Evolutionary conservation across 2,329 filamentous ascomycete genomes (phyloP).

Genomic region (Colletotrichum sojae): DNA sequence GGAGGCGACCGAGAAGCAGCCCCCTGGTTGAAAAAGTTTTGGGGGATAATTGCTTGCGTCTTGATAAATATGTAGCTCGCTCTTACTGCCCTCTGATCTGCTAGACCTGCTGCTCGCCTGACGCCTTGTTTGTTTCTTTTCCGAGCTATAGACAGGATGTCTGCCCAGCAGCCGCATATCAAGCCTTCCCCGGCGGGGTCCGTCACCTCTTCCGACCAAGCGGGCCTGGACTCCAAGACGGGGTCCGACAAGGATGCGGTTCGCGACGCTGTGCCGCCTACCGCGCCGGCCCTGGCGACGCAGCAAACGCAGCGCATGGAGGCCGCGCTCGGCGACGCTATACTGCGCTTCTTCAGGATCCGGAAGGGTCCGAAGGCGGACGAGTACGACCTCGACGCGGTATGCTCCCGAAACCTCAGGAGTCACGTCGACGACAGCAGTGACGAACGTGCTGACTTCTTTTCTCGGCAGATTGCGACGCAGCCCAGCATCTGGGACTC

Average conservation of each 20-base stretch:
- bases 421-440: constrained; percentile 34
- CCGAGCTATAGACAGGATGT: constrained; percentile 14
- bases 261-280: constrained; percentile 6
- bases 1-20: constrained; percentile 3
- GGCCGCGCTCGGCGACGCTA: constrained; percentile 49
- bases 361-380: constrained; percentile 48
- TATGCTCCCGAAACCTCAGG: constrained; percentile 26
- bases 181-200: constrained; percentile 25
- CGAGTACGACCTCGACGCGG: constrained; percentile 49
- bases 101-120: background rate
- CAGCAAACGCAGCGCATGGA: constrained; percentile 49
- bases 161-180: constrained; percentile 17
- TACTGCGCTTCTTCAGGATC: constrained; percentile 51
- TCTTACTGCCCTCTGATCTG: background rate
- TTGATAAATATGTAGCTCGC: constrained; percentile 8
- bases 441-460: background rate
- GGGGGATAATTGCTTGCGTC: background rate
- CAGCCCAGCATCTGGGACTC: constrained; percentile 56
- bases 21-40: constrained; percentile 2
- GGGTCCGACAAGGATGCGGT: constrained; percentile 3
- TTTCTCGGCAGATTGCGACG: constrained; percentile 47
- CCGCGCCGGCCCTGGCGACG: constrained; percentile 45
- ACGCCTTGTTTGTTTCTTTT: background rate
- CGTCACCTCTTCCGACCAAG: constrained; percentile 33
- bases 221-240: constrained; percentile 14